These are phyloP conservation scores for Tuber calosporum DNA, from an alignment of 495 filamentous ascomycete species.

Conservation along the genomic window DNA sequence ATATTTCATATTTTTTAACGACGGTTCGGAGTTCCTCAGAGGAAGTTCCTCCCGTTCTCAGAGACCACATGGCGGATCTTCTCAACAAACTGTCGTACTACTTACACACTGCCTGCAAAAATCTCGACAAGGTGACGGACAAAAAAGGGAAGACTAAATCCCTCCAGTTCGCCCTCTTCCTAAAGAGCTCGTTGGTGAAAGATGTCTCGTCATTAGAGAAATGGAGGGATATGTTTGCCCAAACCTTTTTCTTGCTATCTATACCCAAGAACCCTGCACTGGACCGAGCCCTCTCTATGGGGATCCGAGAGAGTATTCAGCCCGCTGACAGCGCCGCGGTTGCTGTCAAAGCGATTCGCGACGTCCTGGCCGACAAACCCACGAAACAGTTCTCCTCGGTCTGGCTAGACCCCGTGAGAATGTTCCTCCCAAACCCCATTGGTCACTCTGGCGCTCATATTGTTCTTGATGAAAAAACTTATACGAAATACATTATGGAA, in stretches of 20 bases:
- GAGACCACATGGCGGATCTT: slow-evolving; percentile 40
- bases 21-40: slow-evolving; percentile 42
- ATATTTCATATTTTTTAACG: slow-evolving; percentile 41
- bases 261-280: slow-evolving; percentile 39
- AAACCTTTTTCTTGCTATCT: slow-evolving; percentile 46
- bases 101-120: slow-evolving; percentile 37
- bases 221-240: slow-evolving; percentile 45
- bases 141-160: slow-evolving; percentile 17
- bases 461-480: slow-evolving; percentile 34
- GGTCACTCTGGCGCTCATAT: slow-evolving; percentile 25
- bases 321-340: slow-evolving; percentile 8
- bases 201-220: slow-evolving; percentile 44
- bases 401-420: slow-evolving; percentile 3
- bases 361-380: slow-evolving; percentile 10
- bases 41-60: slow-evolving; percentile 43
- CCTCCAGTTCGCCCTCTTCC: slow-evolving; percentile 14
- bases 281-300: slow-evolving; percentile 36
- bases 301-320: slow-evolving; percentile 6
- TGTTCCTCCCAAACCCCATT: slow-evolving; percentile 24
- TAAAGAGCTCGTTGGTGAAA: slow-evolving; percentile 41
- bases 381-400: neutral
- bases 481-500: slow-evolving; percentile 7
- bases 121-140: slow-evolving; percentile 38
- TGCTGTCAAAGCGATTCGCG: slow-evolving; percentile 20
- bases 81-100: slow-evolving; percentile 41